Evolutionary conservation across 306 rosid genomes (phyloP), one percentile per base, ranked within the genome.

Genomic region (Glycine latifolia): DNA sequence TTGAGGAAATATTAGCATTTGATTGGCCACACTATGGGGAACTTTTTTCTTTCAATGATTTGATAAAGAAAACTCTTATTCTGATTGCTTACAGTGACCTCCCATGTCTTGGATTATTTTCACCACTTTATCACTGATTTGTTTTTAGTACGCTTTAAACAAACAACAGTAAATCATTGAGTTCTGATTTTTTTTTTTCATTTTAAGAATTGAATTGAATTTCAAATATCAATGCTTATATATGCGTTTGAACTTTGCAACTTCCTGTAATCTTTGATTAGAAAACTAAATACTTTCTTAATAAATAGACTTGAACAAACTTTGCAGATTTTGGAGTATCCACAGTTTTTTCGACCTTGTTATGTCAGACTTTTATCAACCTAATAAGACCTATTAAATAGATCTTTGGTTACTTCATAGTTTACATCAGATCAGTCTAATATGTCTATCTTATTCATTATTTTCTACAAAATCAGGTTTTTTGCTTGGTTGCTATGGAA

Each of bases 401-500:
- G 35, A 46, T 39, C 26, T 65, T 44, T 46, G 58, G 4, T n/a
- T 52, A 47, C 67, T 79, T 17, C 65, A 31, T 4, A 61, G 12
- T 73, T 70, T 75, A 47, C 16, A 35, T 44, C 31, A 50, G 20
- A 67, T 73, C 58, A 41, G 41, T 69, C 48, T 71, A 59, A 37
- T 55, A 59, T 85, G 79, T 8, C 55, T 69, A 33, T 59, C 55
- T 75, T 80, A 69, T 55, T 75, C 41, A 14, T 54, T 71, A 10
- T 71, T 82, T 41, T 83, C 70, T 16, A 33, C 81, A 67, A 82
- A 73, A 73, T 87, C 92, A 95, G 99, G 90, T 93, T 79, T 89
- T 95, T 71, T 95, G 99, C 87, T 85, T 95, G 88, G 87, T 95
- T 82, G 97, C 99, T 37, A 95, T 95, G 99, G 99, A 95, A 85